A percentile compares a stretch with the other conserved stretches of the same genome.
These are phyloP conservation scores for Colletotrichum magnum DNA, from an alignment of 2,329 filamentous ascomycete species.

Conservation along the genomic window DNA sequence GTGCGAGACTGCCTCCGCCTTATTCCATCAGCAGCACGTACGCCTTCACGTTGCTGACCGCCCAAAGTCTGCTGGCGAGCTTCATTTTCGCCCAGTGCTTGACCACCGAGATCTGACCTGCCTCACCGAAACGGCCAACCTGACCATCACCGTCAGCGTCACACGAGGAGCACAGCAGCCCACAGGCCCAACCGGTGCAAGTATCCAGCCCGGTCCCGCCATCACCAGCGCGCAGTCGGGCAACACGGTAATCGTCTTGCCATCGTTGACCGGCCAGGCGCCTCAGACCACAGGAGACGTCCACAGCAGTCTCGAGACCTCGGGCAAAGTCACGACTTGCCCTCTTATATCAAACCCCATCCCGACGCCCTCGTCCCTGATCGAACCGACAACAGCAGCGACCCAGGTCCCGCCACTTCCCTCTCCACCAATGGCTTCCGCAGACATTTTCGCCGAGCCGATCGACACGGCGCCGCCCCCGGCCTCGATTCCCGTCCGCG, in stretches of 20 bases:
- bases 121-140: conserved; percentile 34
- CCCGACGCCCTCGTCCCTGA: conserved; percentile 53
- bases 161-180: conserved; percentile 30
- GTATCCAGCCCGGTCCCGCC: conserved; percentile 44
- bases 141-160: conserved; percentile 30
- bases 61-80: conserved; percentile 37
- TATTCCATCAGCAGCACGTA: conserved; percentile 39
- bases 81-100: conserved; percentile 28
- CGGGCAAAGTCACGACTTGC: conserved; percentile 42
- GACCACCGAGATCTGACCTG: conserved; percentile 32
- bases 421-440: conserved; percentile 45
- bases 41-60: conserved; percentile 29
- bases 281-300: conserved; percentile 51
- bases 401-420: conserved; percentile 13
- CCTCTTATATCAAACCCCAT: conserved; percentile 52
- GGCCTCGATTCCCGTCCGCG: conserved; percentile 59
- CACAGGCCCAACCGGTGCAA: neutral
- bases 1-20: conserved; percentile 20
- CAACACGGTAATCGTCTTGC: conserved; percentile 48
- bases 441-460: conserved; percentile 69
- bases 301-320: conserved; percentile 41
- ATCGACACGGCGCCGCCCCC: conserved; percentile 68
- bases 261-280: conserved; percentile 46
- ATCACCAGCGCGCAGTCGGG: conserved; percentile 45
- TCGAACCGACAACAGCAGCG: conserved; percentile 40